phyloP scores from a whole-genome alignment of 2,329 filamentous ascomycete species.

The Cryphonectria japonica region DNA sequence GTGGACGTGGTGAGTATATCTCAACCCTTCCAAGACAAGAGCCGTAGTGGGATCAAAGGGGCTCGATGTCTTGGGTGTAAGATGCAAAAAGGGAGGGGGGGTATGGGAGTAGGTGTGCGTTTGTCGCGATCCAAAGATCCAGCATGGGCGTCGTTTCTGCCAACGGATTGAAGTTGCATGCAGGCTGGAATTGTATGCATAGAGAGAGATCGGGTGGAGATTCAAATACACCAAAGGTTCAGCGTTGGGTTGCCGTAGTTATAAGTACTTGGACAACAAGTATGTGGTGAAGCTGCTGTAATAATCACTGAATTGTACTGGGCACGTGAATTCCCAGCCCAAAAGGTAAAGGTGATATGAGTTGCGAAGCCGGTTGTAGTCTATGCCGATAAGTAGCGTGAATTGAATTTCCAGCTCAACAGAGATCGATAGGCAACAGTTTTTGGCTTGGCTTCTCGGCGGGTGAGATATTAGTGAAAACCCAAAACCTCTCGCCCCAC shows the following conservation, averaged over 20 bases:
- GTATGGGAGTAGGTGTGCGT: background rate
- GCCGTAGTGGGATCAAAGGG: too few species aligned
- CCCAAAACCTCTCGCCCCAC: background rate
- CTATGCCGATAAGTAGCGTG: too few species aligned
- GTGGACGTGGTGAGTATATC: background rate
- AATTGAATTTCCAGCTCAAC: background rate
- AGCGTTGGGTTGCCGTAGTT: background rate
- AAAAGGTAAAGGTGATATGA: background rate
- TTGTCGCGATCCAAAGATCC: background rate
- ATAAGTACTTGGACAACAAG: background rate
- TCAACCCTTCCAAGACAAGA: background rate
- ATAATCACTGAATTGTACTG: background rate
- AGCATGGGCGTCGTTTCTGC: background rate
- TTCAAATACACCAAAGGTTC: background rate
- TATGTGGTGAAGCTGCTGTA: too few species aligned
- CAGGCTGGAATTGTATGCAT: background rate
- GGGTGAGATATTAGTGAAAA: background rate
- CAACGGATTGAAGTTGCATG: background rate
- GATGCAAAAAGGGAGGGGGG: background rate
- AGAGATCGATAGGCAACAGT: background rate
- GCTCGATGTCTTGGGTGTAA: background rate
- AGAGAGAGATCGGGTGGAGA: background rate
- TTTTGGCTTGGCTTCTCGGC: background rate
- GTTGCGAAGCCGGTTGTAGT: too few species aligned
- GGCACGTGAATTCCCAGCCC: background rate